phyloP scores from a whole-genome alignment of 768 basidiomycete species.

The Hypholoma fasciculare region DNA sequence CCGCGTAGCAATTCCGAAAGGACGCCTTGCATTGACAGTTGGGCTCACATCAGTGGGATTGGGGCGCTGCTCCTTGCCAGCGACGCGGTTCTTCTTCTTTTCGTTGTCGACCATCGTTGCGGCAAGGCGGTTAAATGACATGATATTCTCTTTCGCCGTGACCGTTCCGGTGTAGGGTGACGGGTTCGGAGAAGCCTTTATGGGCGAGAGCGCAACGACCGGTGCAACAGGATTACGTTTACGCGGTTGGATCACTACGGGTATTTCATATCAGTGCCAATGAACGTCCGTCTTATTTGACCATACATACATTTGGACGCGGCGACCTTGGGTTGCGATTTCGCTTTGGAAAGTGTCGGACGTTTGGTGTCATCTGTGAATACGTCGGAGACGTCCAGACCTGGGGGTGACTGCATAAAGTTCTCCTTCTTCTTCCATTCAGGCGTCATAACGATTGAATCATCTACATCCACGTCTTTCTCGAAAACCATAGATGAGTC shows the following conservation, averaged over 20 bases:
- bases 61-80: slow-evolving; percentile 1
- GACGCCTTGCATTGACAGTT: slow-evolving; percentile 24
- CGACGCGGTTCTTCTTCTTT: slow-evolving; percentile 9
- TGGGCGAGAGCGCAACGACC: slow-evolving; percentile 44
- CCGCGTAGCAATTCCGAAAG: slow-evolving; percentile 29
- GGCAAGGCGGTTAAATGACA: slow-evolving; percentile 28
- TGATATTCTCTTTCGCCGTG: slow-evolving; percentile 41
- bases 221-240: slow-evolving; percentile 37
- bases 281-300: background rate
- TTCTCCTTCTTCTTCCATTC: slow-evolving; percentile 28
- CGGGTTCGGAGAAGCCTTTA: slow-evolving; percentile 52
- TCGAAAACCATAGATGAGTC: slow-evolving; percentile 49
- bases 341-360: slow-evolving; percentile 34
- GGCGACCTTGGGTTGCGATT: slow-evolving; percentile 45
- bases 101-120: slow-evolving; percentile 22
- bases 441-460: slow-evolving; percentile 35
- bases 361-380: slow-evolving; percentile 13
- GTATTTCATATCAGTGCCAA: background rate
- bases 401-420: slow-evolving; percentile 34
- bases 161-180: slow-evolving; percentile 32
- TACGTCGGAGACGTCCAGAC: slow-evolving; percentile 25
- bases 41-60: slow-evolving; percentile 6
- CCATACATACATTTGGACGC: slow-evolving; percentile 34
- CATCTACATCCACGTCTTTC: slow-evolving; percentile 38
- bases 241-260: slow-evolving; percentile 29